A percentile compares a stretch with the other conserved stretches of the same genome.
Conservation (phyloP, 2,329 filamentous ascomycete species). For the Proliferodiscus dingleyae region DNA sequence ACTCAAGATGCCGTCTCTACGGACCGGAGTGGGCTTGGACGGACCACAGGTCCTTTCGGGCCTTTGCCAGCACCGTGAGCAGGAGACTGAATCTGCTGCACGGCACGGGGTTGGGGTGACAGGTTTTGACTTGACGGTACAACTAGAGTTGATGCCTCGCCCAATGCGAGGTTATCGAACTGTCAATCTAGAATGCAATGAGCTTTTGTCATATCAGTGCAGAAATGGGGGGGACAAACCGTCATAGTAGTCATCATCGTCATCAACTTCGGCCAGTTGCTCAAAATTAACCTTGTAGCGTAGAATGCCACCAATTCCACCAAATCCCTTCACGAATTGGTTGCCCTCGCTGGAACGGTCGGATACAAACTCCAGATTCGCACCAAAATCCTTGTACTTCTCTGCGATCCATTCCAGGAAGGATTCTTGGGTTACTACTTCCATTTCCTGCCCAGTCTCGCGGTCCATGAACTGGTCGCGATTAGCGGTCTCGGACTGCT, state of each 20-base stretch:
- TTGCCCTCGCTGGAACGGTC: conserved; percentile 97
- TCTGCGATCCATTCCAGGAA: conserved; percentile 99
- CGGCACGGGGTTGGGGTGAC: conserved; percentile 39
- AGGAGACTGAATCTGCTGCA: conserved; percentile 40
- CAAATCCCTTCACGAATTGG: conserved; percentile 99
- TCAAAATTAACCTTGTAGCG: conserved; percentile 99
- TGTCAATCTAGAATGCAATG: conserved; percentile 65
- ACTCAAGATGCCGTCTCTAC: conserved; percentile 50
- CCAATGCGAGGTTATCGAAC: conserved; percentile 76
- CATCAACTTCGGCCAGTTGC: conserved; percentile 86
- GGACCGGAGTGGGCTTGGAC: conserved; percentile 64
- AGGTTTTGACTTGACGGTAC: conserved; percentile 37
- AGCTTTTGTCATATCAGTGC: conserved; percentile 13
- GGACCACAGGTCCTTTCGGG: conserved; percentile 42
- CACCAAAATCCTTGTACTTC: conserved; percentile 97
- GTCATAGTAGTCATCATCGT: conserved; percentile 91
- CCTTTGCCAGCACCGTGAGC: conserved; percentile 33
- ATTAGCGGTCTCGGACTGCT: conserved; percentile 69
- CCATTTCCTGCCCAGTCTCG: conserved; percentile 95
- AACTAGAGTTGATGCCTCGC: conserved; percentile 80
- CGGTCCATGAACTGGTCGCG: conserved; percentile 91
- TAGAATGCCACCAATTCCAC: conserved; percentile 94
- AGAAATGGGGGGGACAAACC: conserved; percentile 36
- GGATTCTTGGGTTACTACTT: conserved; percentile 77
- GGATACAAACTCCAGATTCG: conserved; percentile 92